phyloP scores from a whole-genome alignment of 345 rosid genomes.

The Heritiera littoralis region DNA sequence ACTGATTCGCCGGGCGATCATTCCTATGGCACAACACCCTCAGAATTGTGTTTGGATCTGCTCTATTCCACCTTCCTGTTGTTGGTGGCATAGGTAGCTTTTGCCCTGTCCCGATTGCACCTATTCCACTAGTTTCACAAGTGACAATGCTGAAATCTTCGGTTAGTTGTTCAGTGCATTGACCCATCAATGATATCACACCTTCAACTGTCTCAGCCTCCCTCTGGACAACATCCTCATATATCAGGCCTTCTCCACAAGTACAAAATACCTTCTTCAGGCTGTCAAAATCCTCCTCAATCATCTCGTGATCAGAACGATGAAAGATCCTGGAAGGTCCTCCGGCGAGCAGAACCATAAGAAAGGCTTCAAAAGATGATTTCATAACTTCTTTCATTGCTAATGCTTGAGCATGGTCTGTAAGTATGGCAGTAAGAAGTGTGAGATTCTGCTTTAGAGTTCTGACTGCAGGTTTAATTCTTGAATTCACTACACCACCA shows the following conservation, averaged over 20 bases:
- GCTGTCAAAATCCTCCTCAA: slow-evolving; percentile 71
- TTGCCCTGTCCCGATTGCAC: slow-evolving; percentile 46
- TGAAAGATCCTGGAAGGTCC: slow-evolving; percentile 60
- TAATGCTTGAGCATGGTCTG: slow-evolving; percentile 67
- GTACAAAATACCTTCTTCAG: slow-evolving; percentile 67
- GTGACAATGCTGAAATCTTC: slow-evolving; percentile 73
- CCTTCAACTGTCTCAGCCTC: slow-evolving; percentile 81
- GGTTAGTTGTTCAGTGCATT: slow-evolving; percentile 69
- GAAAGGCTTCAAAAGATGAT: slow-evolving; percentile 74
- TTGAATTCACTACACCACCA: slow-evolving; percentile 54
- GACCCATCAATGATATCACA: slow-evolving; percentile 72
- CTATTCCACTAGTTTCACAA: slow-evolving; percentile 58
- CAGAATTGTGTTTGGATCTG: slow-evolving; percentile 81
- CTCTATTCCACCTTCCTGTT: slow-evolving; percentile 71
- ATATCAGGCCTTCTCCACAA: slow-evolving; percentile 75
- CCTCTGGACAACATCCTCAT: slow-evolving; percentile 59
- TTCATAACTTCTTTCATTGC: slow-evolving; percentile 81
- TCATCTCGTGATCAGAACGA: slow-evolving; percentile 53
- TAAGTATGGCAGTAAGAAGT: slow-evolving; percentile 67
- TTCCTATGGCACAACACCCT: slow-evolving; percentile 81
- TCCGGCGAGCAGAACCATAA: slow-evolving; percentile 84
- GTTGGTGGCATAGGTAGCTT: slow-evolving; percentile 82
- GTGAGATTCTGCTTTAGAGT: slow-evolving; percentile 74
- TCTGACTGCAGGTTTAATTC: slow-evolving; percentile 62
- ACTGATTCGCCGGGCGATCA: slow-evolving; percentile 64